Conservation (phyloP, 495 filamentous ascomycete genomes). For the Neurospora sp. region DNA sequence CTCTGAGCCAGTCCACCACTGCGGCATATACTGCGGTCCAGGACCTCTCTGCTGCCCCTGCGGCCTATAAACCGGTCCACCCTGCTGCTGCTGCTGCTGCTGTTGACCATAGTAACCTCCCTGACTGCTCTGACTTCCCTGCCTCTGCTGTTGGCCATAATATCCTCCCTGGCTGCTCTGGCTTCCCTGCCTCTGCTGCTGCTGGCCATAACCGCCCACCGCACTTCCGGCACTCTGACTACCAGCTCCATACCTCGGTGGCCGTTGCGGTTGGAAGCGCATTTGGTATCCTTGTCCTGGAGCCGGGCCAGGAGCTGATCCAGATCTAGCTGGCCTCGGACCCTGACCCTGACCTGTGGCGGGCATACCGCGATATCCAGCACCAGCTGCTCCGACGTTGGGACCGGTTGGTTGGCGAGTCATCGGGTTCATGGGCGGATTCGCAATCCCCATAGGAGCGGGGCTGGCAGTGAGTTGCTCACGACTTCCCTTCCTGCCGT, state of each 20-base stretch:
- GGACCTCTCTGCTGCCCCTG: background rate
- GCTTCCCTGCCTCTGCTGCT: background rate
- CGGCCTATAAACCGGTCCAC: background rate
- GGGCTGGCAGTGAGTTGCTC: background rate
- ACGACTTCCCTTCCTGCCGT: background rate
- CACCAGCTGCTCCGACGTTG: background rate
- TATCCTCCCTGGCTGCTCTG: background rate
- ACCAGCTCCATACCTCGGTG: background rate
- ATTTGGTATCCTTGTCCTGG: background rate
- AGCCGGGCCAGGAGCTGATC: accelerated
- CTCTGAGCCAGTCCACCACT: background rate
- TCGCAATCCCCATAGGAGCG: background rate
- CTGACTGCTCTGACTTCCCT: background rate
- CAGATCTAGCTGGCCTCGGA: background rate
- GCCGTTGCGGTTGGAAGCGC: background rate
- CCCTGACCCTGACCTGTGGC: background rate
- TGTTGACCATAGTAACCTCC: background rate
- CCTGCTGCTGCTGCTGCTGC: background rate
- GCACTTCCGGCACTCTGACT: background rate
- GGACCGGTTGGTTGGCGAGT: background rate
- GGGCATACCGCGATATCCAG: background rate
- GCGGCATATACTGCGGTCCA: background rate
- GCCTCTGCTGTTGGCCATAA: background rate
- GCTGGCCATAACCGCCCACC: background rate
- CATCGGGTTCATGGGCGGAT: background rate